A percentile compares a stretch with the other conserved stretches of the same genome.
Evolutionary conservation across 2,329 filamentous ascomycete species (phyloP).

Genomic region (Leptodontidium sp.): DNA sequence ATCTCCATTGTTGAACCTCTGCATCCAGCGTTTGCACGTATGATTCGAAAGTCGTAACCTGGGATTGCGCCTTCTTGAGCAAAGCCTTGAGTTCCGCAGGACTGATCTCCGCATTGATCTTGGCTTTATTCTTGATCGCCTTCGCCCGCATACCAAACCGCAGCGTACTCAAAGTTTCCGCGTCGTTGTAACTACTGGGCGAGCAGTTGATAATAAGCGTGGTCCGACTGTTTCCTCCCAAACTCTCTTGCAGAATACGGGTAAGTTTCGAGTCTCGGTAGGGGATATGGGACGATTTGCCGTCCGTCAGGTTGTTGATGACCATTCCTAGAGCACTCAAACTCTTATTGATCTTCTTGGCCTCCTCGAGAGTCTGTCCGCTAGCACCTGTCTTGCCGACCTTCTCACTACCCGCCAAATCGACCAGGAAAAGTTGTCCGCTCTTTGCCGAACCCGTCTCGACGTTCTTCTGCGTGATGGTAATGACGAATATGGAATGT

Average conservation of each 20-base stretch:
- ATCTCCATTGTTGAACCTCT: conserved; percentile 87
- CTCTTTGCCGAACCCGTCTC: conserved; percentile 96
- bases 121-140: conserved; percentile 99
- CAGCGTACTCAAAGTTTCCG: conserved; percentile 90
- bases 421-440: conserved; percentile 95
- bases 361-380: conserved; percentile 95
- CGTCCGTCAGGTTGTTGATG: conserved; percentile 96
- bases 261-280: conserved; percentile 99
- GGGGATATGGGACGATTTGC: conserved; percentile 94
- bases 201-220: conserved; percentile 99
- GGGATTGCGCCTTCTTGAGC: conserved; percentile 89
- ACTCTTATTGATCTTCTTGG: conserved; percentile 99
- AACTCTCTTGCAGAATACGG: conserved; percentile 93
- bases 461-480: conserved; percentile 96
- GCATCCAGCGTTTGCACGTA: conserved; percentile 86
- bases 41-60: conserved; percentile 86
- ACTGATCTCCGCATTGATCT: conserved; percentile 98
- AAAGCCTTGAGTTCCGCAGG: conserved; percentile 93
- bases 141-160: conserved; percentile 96
- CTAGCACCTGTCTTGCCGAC: conserved; percentile 98
- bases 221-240: conserved; percentile 98
- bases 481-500: conserved; percentile 97
- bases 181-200: conserved; percentile 98
- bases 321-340: conserved; percentile 98
- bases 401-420: conserved; percentile 98